These are phyloP conservation scores for Podila epicladia DNA, from an alignment of 192 early-diverging fungal species.

Conservation along the genomic window DNA sequence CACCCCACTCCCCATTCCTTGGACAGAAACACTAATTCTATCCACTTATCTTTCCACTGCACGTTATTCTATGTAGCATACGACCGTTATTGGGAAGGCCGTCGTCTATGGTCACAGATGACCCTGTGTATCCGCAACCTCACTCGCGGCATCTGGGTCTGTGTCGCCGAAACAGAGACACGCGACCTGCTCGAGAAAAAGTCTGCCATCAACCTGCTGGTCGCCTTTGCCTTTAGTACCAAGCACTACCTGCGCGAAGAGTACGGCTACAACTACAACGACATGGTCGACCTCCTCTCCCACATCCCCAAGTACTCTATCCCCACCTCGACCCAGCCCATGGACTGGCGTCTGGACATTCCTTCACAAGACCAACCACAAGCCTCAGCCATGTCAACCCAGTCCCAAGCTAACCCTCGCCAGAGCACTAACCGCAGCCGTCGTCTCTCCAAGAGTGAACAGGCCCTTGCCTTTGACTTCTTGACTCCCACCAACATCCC, in stretches of 20 bases:
- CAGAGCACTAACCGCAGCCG: background rate
- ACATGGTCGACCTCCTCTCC: constrained; percentile 71
- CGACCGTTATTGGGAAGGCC: constrained; percentile 89
- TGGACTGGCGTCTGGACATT: constrained; percentile 35
- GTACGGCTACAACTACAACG: constrained; percentile 69
- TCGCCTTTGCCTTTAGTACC: constrained; percentile 79
- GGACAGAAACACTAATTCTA: too few relatives aligned
- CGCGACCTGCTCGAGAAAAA: constrained; percentile 72
- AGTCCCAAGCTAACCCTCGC: background rate
- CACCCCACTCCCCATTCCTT: too few relatives aligned
- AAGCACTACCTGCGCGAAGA: constrained; percentile 90
- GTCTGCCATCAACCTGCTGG: constrained; percentile 77
- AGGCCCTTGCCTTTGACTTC: constrained; percentile 28
- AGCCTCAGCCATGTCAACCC: background rate
- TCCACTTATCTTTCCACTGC: background rate
- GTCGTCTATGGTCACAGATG: constrained; percentile 82
- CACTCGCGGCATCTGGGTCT: constrained; percentile 81
- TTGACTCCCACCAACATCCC: constrained; percentile 60
- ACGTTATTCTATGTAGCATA: constrained; percentile 71
- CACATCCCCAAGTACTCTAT: constrained; percentile 69
- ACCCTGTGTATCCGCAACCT: constrained; percentile 77
- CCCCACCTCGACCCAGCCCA: constrained; percentile 51
- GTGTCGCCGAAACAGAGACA: constrained; percentile 58
- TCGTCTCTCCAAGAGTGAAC: constrained; percentile 11
- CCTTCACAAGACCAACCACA: constrained; percentile 6